phyloP scores from a whole-genome alignment of 306 rosid genomes.

The Lupinus albus region DNA sequence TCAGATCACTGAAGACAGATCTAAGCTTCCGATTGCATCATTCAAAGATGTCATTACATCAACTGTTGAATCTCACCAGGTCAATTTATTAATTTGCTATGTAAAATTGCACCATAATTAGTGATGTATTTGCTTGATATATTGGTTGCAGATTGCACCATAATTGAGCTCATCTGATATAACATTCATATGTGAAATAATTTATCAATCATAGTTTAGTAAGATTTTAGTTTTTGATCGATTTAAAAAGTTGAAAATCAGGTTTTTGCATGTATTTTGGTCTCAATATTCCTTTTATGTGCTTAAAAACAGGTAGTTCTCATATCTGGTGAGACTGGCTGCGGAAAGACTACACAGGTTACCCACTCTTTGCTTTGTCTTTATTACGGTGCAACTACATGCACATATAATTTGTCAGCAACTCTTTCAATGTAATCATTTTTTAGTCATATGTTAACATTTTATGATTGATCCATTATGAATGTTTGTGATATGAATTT shows the following conservation, averaged over 20 bases:
- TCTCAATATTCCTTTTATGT: conserved; percentile 41
- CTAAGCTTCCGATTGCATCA: conserved; percentile 84
- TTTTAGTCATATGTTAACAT: conserved; percentile 6
- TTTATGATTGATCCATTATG: conserved; percentile 21
- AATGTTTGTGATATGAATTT: conserved; percentile 23
- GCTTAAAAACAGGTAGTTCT: conserved; percentile 79
- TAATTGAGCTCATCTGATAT: conserved; percentile 28
- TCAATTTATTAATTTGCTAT: conserved; percentile 39
- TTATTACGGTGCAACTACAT: conserved; percentile 45
- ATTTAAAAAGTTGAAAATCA: conserved; percentile 31
- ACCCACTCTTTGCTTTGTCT: conserved; percentile 52
- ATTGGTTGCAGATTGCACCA: conserved; percentile 36
- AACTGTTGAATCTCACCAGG: conserved; percentile 85
- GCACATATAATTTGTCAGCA: conserved; percentile 37
- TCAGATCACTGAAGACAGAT: conserved; percentile 62
- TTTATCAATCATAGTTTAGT: conserved; percentile 19
- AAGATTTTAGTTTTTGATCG: conserved; percentile 24
- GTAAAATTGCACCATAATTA: conserved; percentile 25
- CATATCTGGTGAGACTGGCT: conserved; percentile 92
- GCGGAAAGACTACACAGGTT: conserved; percentile 99
- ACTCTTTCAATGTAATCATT: conserved; percentile 30
- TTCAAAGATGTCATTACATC: conserved; percentile 75
- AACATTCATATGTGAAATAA: conserved; percentile 32
- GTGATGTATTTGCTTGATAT: conserved; percentile 18
- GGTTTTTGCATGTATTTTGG: conserved; percentile 36